Percentiles rank a stretch among this genome's conserved stretches.
These are phyloP conservation scores for Hylodesmum podocarpum DNA, from an alignment of 306 rosid genomes.

Conservation along the genomic window DNA sequence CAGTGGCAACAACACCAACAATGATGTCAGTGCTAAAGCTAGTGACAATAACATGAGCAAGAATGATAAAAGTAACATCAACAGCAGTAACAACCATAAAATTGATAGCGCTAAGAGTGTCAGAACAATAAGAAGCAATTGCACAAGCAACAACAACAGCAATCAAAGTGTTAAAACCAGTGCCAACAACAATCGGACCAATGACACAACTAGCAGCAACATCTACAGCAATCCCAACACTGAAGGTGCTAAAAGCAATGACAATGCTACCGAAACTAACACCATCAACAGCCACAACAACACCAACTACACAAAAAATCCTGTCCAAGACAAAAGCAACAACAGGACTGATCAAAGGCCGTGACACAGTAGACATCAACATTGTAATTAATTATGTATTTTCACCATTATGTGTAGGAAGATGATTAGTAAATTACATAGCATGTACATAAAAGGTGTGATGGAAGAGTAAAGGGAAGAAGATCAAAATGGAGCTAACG, in stretches of 20 bases:
- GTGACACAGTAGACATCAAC: background rate
- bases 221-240: fast-evolving
- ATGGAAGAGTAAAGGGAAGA: background rate
- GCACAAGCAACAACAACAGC: background rate
- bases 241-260: background rate
- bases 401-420: background rate
- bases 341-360: background rate
- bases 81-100: too few species aligned
- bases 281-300: background rate
- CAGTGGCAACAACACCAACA: background rate
- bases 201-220: background rate
- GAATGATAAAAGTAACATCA: too few species aligned
- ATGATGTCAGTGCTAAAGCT: background rate
- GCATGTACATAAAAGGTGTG: background rate
- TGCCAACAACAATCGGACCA: too few species aligned
- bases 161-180: background rate
- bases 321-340: background rate
- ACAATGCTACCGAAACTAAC: too few species aligned
- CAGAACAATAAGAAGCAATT: too few species aligned
- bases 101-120: background rate
- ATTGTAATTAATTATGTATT: background rate
- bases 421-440: background rate
- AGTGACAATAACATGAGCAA: background rate
- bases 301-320: background rate
- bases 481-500: background rate